Conservation (phyloP, 805 yeast genomes). For the Debaryomyces prosopidis region DNA sequence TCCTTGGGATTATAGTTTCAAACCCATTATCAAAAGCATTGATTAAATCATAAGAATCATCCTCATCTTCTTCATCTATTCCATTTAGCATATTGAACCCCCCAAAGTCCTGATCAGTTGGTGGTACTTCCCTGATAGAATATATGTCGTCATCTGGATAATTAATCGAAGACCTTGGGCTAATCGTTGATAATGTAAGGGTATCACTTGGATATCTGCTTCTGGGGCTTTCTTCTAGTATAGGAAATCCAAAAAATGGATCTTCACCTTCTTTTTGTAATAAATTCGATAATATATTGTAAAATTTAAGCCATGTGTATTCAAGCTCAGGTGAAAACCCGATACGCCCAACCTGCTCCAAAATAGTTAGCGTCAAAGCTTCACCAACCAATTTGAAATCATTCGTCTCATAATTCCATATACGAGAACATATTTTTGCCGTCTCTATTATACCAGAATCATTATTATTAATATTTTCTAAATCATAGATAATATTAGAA, state of each 20-base stretch:
- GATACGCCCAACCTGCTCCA: slow-evolving; percentile 8
- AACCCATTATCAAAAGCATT: slow-evolving; percentile 13
- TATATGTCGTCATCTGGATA: neutral
- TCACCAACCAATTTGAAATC: slow-evolving; percentile 21
- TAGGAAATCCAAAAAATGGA: neutral
- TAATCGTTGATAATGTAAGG: neutral
- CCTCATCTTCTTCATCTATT: slow-evolving; percentile 6
- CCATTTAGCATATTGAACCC: neutral
- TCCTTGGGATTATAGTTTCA: neutral
- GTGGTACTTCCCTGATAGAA: neutral
- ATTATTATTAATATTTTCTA: slow-evolving; percentile 7
- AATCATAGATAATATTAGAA: slow-evolving; percentile 11
- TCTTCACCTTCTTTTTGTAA: neutral
- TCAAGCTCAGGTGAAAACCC: slow-evolving; percentile 10
- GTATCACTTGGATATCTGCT: neutral
- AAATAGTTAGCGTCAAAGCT: slow-evolving; percentile 10
- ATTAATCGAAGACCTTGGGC: neutral
- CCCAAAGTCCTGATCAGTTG: neutral
- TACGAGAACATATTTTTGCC: slow-evolving; percentile 16
- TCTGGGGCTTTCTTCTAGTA: neutral
- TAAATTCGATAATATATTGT: slow-evolving; percentile 1
- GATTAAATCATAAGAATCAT: slow-evolving; percentile 16
- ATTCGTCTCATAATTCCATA: slow-evolving; percentile 13
- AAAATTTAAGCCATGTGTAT: slow-evolving; percentile 9
- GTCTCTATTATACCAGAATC: slow-evolving; percentile 6